phyloP scores from a whole-genome alignment of 2,329 filamentous ascomycete genomes.

The Lasiodiplodia theobromae region DNA sequence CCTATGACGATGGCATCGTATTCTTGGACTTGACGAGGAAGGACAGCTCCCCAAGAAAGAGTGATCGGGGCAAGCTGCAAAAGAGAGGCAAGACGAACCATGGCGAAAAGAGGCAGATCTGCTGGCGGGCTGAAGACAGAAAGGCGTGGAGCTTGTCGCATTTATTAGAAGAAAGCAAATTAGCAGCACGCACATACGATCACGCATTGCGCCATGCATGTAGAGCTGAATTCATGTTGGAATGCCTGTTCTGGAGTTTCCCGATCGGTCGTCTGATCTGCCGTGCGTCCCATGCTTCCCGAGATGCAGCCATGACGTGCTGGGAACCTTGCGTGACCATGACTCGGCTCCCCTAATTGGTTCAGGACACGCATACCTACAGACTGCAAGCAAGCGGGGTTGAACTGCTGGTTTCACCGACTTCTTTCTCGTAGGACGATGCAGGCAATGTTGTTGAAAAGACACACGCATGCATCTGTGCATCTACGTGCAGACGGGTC shows the following conservation, averaged over 20 bases:
- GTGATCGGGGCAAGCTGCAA: conserved; percentile 4
- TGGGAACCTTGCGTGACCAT: too few species aligned
- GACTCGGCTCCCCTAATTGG: too few species aligned
- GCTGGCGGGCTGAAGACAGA: background rate
- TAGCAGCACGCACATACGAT: conserved; percentile 3
- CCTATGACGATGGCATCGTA: conserved; percentile 51
- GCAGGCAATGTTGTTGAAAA: too few species aligned
- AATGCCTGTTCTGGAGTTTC: conserved; percentile 3
- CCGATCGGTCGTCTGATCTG: background rate
- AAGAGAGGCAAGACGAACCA: conserved; percentile 2
- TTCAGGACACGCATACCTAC: too few species aligned
- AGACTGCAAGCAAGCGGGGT: too few species aligned
- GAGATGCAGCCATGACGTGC: too few species aligned
- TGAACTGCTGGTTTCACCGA: too few species aligned
- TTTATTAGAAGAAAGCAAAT: conserved; percentile 6
- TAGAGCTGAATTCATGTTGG: background rate
- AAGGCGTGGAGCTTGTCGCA: background rate
- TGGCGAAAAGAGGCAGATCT: background rate
- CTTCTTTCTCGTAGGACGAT: too few species aligned
- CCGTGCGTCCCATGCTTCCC: too few species aligned
- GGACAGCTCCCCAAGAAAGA: conserved; percentile 5
- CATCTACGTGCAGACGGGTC: too few species aligned
- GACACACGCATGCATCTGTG: too few species aligned
- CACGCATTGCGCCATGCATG: conserved; percentile 4
- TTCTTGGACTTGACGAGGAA: conserved; percentile 12